Evolutionary conservation across 768 basidiomycete genomes (phyloP), one percentile per base, ranked within the genome.

Genomic region (Tricholoma bakamatsutake): DNA sequence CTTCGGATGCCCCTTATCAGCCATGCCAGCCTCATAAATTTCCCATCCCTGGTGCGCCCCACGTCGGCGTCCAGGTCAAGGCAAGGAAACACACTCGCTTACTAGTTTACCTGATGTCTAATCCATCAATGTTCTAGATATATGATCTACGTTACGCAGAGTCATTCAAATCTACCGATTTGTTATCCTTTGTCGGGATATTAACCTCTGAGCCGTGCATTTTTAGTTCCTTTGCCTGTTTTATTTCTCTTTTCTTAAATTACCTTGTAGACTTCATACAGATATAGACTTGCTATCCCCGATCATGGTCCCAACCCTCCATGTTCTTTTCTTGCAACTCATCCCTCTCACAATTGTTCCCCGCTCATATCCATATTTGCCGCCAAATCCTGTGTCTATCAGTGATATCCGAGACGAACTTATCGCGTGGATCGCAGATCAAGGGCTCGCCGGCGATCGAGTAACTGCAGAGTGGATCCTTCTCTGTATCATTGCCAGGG

Each of bases 401-500:
- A 42, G 62, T 12, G 60, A 64, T 5, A 55, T 82, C 13, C 75
- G 86, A 35, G 64, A 75, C 7, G 79, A 84, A 45, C 72, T 93
- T 15, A 75, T 92, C 37, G 58, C 71, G 0, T 93, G 91, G 91
- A 80, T 93, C 49, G 87, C 90, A 0, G 69, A 77, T 21, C 82
- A 88, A 63, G 82, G 77, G 10, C 74, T 93, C 4, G 86, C 77
- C 0, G 85, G 87, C 4, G 90, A 93, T 63, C 67, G 62, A 30
- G 73, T 80, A 18, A 84, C 84, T 1, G 88, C 90, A 21, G 85
- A 91, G 69, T 91, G 87, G 86, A 73, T 88, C 6, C 72, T 93
- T 4, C 72, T 92, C 27, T 72, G 78, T 42, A 64, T 76, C 45
- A 74, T 87, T 13, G 76, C 84, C 28, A 77, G 78, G 70, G 80